Evolutionary conservation across 257 asterid genomes (phyloP).

Genomic region (Solanum verrucosum): DNA sequence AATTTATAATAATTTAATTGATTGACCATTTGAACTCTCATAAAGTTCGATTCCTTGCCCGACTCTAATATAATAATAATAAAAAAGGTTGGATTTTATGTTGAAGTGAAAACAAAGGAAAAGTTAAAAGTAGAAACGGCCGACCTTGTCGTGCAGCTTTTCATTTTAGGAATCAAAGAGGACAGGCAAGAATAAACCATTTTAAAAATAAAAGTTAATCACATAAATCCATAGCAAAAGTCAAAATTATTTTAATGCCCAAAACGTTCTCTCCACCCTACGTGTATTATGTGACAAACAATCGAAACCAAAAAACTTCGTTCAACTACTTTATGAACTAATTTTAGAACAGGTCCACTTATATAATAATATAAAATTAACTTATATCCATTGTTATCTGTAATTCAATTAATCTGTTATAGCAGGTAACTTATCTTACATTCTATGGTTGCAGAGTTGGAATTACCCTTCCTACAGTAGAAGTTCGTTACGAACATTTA

Average conservation of each 20-base stretch:
- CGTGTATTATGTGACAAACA: background rate
- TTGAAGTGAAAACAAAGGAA: background rate
- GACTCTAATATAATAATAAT: too few species aligned
- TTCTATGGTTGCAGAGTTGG: conserved; percentile 36
- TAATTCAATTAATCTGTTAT: background rate
- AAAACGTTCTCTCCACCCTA: background rate
- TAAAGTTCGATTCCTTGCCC: too few species aligned
- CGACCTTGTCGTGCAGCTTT: background rate
- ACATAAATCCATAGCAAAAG: background rate
- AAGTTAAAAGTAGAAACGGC: background rate
- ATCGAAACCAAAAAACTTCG: background rate
- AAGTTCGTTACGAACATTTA: conserved; percentile 50
- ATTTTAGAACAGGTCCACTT: background rate
- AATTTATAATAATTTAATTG: too few species aligned
- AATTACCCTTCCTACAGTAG: conserved; percentile 38
- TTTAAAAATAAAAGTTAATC: background rate
- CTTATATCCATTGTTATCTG: background rate
- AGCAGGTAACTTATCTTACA: background rate
- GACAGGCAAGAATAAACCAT: background rate
- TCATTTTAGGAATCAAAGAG: background rate
- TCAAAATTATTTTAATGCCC: background rate
- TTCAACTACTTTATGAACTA: background rate
- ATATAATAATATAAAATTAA: background rate
- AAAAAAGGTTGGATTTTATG: too few species aligned
- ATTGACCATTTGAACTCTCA: too few species aligned